Evolutionary conservation across 148 eudicot species (phyloP).

Genomic region (Fallopia convolvulus): DNA sequence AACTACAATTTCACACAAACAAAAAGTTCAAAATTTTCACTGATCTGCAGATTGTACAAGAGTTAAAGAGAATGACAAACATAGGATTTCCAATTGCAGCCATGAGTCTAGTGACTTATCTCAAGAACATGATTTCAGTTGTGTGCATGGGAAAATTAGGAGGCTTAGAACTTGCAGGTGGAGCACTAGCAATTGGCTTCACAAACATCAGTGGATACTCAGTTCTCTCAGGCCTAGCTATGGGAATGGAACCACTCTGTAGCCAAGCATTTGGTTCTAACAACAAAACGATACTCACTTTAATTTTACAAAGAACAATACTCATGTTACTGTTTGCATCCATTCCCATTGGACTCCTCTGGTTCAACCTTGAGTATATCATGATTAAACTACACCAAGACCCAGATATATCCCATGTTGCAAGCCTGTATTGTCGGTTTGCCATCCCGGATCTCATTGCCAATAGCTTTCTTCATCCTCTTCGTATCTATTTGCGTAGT

Average conservation of each 20-base stretch:
- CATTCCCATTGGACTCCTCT: conserved; percentile 52
- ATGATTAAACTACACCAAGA: conserved; percentile 66
- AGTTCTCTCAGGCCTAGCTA: conserved; percentile 69
- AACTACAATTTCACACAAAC: conserved; percentile 1
- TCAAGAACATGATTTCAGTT: conserved; percentile 68
- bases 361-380: conserved; percentile 68
- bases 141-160: conserved; percentile 80
- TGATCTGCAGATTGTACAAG: conserved; percentile 48
- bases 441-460: conserved; percentile 77
- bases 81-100: conserved; percentile 65
- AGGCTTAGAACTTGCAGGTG: conserved; percentile 79
- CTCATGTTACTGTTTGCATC: conserved; percentile 50
- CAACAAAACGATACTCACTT: conserved; percentile 38
- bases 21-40: conserved; percentile 2
- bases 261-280: conserved; percentile 82
- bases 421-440: conserved; percentile 60
- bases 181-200: conserved; percentile 86
- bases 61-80: conserved; percentile 53
- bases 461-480: conserved; percentile 75
- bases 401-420: conserved; percentile 48
- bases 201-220: conserved; percentile 86
- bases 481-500: conserved; percentile 69
- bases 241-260: conserved; percentile 89
- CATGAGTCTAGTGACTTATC: conserved; percentile 55
- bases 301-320: conserved; percentile 50